These are phyloP conservation scores for Ascodesmis nigricans DNA, from an alignment of 495 filamentous ascomycete genomes.

Conservation along the genomic window DNA sequence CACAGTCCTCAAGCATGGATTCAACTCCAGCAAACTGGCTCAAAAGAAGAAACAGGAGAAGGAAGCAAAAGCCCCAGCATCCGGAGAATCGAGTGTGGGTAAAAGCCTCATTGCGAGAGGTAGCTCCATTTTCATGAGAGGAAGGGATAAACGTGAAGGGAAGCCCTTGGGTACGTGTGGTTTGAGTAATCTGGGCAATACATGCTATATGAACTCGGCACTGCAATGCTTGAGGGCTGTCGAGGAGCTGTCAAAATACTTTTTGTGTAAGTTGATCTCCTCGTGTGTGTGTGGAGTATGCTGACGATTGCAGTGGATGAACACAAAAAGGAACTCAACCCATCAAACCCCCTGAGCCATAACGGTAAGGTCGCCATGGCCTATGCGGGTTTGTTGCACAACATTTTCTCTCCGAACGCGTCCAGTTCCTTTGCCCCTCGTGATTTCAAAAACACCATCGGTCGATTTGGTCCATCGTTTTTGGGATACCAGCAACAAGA, in stretches of 20 bases:
- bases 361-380: constrained; percentile 60
- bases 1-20: constrained; percentile 23
- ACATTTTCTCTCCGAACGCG: constrained; percentile 43
- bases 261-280: constrained; percentile 36
- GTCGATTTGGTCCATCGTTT: constrained; percentile 58
- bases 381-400: constrained; percentile 50
- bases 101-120: background rate
- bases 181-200: constrained; percentile 78
- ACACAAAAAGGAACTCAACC: constrained; percentile 60
- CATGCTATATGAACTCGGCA: constrained; percentile 97
- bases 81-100: constrained; percentile 21
- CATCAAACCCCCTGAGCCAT: constrained; percentile 60
- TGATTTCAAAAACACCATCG: constrained; percentile 59
- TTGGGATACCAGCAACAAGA: constrained; percentile 94
- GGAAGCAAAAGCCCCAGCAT: constrained; percentile 5
- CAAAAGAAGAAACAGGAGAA: constrained; percentile 13
- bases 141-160: constrained; percentile 36
- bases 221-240: constrained; percentile 81
- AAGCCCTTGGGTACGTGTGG: constrained; percentile 53
- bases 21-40: constrained; percentile 4
- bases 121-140: constrained; percentile 37
- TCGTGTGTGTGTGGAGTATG: constrained; percentile 8
- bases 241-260: constrained; percentile 79
- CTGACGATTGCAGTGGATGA: constrained; percentile 31
- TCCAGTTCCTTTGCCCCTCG: constrained; percentile 45